Base-by-base conservation (phyloP, 2,329 filamentous ascomycete genomes). In the Ophiostoma sp. region DNA sequence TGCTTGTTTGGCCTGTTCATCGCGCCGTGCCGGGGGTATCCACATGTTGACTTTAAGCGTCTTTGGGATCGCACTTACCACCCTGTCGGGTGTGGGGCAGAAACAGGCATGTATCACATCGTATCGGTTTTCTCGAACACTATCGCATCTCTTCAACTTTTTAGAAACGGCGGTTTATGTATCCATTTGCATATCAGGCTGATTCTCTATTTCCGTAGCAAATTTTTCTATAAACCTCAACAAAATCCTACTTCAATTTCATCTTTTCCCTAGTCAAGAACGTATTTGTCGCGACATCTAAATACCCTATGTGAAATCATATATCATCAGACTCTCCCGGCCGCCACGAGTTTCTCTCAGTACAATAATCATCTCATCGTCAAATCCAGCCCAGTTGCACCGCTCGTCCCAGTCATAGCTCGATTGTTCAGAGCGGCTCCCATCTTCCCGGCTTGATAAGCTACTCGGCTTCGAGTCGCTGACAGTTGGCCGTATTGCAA, bases 311-410 rank as follows among this genome's bases (percentile, higher is more conserved):
- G 91, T 92, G 79, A 97, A 97, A 79, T 97, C 92, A 77, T 97
- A 97, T 62, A 95, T 88, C 76, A 94, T 85, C 73, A 97, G 79
- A 72, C 90, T 88, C 77, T 94, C 91, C 54, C 85, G 84, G 1
- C 91, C 91, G 35, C 86, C 82, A 35, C 81, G 79, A 73, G 87
- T 86, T 79, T 94, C 91, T 73, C 91, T 89, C 68, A 96, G 82
- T 60, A 97, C 87, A 72, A 96, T 89, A n/a, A 97, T 91, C 80
- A 93, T 93, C 79, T 96, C 92, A 62, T 96, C 92, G 76, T 97
- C 93, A 76, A 97, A 97, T 0, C 92, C 92, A 10, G 97, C 88
- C 87, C 90, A 94, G 68, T 85, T 85, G 71, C 83, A 80, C 67
- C 80, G 78, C 71, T 83, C 83, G 48, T 85, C 81, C 77, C 80